phyloP scores from a whole-genome alignment of 129 eudicot genomes.

The Flaveria sonorensis region DNA sequence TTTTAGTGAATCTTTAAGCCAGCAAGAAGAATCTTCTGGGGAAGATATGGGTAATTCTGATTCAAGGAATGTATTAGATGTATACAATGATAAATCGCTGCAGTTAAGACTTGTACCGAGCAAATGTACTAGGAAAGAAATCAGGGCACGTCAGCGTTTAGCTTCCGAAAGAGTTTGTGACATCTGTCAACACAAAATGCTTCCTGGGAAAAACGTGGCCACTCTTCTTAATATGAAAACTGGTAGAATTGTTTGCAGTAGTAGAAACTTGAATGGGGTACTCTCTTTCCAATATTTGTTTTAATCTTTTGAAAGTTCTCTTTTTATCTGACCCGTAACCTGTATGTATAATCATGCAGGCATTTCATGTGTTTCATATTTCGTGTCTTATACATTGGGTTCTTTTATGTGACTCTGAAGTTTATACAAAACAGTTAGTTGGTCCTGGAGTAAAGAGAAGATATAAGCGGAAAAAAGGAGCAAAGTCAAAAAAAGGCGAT shows the following conservation, averaged over 20 bases:
- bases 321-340: neutral
- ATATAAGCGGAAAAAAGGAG: constrained; percentile 51
- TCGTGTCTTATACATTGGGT: constrained; percentile 98
- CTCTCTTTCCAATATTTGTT: neutral
- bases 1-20: constrained; percentile 46
- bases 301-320: neutral
- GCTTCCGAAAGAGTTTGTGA: constrained; percentile 85
- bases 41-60: constrained; percentile 45
- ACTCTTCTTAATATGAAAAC: constrained; percentile 78
- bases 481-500: constrained; percentile 38
- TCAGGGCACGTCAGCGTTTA: constrained; percentile 56
- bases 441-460: constrained; percentile 46
- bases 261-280: constrained; percentile 92
- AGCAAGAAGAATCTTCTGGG: constrained; percentile 57
- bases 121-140: constrained; percentile 64
- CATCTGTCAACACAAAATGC: constrained; percentile 90
- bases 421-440: constrained; percentile 45
- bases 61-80: constrained; percentile 39
- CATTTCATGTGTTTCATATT: constrained; percentile 82
- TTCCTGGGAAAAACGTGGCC: constrained; percentile 89
- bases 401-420: constrained; percentile 76
- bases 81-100: constrained; percentile 67
- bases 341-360: constrained; percentile 52
- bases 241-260: constrained; percentile 84
- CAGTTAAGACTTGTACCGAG: constrained; percentile 49